A percentile compares a stretch with the other conserved stretches of the same genome.
These are phyloP conservation scores for Wickerhamiella sergipiensis DNA, from an alignment of 805 yeast genomes.

Conservation along the genomic window DNA sequence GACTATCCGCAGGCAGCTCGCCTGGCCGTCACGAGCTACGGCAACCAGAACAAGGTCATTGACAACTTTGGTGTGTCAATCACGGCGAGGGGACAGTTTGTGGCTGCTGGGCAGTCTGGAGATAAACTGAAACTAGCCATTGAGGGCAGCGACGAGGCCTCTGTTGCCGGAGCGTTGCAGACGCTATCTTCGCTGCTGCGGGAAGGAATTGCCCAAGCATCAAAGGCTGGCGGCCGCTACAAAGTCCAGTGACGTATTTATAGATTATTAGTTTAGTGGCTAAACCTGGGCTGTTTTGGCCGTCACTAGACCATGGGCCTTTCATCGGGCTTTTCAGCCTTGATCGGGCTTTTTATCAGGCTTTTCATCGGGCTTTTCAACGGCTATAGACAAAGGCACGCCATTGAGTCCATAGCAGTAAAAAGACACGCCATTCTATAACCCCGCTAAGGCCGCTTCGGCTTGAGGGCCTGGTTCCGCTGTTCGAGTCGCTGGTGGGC, in stretches of 20 bases:
- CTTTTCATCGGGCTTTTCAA: too few species aligned
- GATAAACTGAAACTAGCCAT: slow-evolving; percentile 59
- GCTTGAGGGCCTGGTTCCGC: neutral
- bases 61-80: slow-evolving; percentile 40
- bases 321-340: too few species aligned
- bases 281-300: too few species aligned
- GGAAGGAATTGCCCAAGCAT: neutral
- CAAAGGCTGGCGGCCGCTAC: neutral
- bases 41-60: slow-evolving; percentile 7
- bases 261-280: too few species aligned
- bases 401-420: too few species aligned
- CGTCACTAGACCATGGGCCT: too few species aligned
- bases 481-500: neutral
- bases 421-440: too few species aligned
- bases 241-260: neutral
- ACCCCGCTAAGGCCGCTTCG: too few species aligned
- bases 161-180: slow-evolving; percentile 27
- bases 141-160: slow-evolving; percentile 53
- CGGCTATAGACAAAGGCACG: too few species aligned
- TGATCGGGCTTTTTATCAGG: too few species aligned
- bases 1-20: slow-evolving; percentile 53
- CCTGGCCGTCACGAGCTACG: slow-evolving; percentile 15
- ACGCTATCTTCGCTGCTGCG: neutral
- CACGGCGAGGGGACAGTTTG: slow-evolving; percentile 69
- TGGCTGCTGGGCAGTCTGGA: slow-evolving; percentile 47